Evolutionary conservation across 1,284 basidiomycete species (phyloP).

Genomic region (Rhodotorula sp.): DNA sequence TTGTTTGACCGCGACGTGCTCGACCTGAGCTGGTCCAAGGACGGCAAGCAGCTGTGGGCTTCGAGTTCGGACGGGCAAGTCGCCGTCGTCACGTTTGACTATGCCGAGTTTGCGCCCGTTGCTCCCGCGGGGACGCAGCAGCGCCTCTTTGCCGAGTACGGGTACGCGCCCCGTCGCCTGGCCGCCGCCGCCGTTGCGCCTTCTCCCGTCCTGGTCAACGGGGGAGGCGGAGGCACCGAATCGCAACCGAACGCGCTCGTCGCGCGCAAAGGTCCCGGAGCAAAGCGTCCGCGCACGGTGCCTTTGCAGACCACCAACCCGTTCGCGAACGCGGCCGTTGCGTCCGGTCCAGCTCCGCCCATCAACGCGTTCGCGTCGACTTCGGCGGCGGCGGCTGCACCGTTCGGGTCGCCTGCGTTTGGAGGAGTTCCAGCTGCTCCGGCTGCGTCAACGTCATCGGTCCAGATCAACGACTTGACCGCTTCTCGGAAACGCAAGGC

Average conservation of each 20-base stretch:
- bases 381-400: background rate
- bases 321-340: slow-evolving; percentile 16
- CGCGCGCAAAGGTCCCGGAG: slow-evolving; percentile 45
- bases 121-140: slow-evolving; percentile 71
- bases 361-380: slow-evolving; percentile 15
- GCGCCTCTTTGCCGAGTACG: slow-evolving; percentile 58
- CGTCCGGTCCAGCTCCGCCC: background rate
- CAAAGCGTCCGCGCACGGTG: slow-evolving; percentile 32
- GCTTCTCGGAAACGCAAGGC: slow-evolving; percentile 12
- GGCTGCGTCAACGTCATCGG: background rate
- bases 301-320: slow-evolving; percentile 1
- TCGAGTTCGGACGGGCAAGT: slow-evolving; percentile 95
- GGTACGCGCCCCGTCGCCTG: slow-evolving; percentile 14
- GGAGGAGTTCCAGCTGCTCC: no score
- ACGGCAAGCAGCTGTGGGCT: slow-evolving; percentile 88
- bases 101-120: slow-evolving; percentile 77
- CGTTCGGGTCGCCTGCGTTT: no score
- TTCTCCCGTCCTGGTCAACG: background rate
- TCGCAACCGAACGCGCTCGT: slow-evolving; percentile 46
- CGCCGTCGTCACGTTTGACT: slow-evolving; percentile 78
- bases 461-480: background rate
- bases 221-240: slow-evolving; percentile 27
- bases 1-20: slow-evolving; percentile 92
- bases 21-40: slow-evolving; percentile 92
- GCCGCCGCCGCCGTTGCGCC: slow-evolving; percentile 16